phyloP scores from a whole-genome alignment of 2,329 filamentous ascomycete species.

The Aspergillus eucalypticola region DNA sequence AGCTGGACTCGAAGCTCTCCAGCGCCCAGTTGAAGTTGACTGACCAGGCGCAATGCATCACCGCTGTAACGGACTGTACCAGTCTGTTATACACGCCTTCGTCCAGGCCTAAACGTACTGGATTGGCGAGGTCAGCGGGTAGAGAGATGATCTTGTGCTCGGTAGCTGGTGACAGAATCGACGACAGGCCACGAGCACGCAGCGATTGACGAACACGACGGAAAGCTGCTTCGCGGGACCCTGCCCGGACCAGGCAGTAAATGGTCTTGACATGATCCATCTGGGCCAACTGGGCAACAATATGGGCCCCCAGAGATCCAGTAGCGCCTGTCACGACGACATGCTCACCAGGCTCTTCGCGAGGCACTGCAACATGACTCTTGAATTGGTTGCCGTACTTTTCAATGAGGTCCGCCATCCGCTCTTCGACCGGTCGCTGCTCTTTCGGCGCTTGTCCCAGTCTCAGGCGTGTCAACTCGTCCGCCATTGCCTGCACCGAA shows the following conservation, averaged over 20 bases:
- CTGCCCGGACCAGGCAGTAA: conserved; percentile 59
- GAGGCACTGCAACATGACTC: neutral
- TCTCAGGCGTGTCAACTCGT: conserved; percentile 1
- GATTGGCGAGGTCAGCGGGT: conserved; percentile 49
- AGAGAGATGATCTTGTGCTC: conserved; percentile 49
- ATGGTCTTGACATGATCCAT: conserved; percentile 36
- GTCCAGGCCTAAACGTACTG: conserved; percentile 49
- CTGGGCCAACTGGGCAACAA: conserved; percentile 52
- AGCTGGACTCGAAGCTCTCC: conserved; percentile 54
- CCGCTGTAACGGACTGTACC: conserved; percentile 45
- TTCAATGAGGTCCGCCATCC: conserved; percentile 44
- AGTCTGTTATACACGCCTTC: conserved; percentile 44
- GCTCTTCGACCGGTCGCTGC: conserved; percentile 35
- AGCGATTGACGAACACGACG: conserved; percentile 50
- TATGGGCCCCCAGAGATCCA: conserved; percentile 64
- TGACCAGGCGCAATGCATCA: conserved; percentile 68
- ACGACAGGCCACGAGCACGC: conserved; percentile 19
- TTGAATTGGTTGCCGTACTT: conserved; percentile 41
- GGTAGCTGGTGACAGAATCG: conserved; percentile 13
- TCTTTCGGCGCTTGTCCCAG: neutral
- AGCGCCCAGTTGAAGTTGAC: conserved; percentile 64
- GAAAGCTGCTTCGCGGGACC: conserved; percentile 22
- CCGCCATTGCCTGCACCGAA: conserved; percentile 21
- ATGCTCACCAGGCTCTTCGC: neutral
- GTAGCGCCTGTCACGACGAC: conserved; percentile 56